A percentile compares a stretch with the other conserved stretches of the same genome.
Conservation (phyloP, 768 basidiomycete genomes). For the Tylopilus subfusipes region DNA sequence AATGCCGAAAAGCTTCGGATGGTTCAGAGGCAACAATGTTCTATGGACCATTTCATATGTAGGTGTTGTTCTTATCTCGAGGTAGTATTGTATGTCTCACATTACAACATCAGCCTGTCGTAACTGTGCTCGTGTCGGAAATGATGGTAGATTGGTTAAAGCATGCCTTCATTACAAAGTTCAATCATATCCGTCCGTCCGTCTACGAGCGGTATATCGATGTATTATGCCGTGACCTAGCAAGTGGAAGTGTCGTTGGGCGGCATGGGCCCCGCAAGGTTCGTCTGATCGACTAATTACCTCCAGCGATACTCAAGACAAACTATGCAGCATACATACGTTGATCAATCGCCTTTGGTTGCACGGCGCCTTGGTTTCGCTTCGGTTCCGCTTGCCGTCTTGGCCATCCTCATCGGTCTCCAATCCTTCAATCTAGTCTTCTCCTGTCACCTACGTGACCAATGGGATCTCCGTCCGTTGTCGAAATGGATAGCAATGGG, state of each 20-base stretch:
- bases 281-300: background rate
- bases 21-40: constrained; percentile 75
- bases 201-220: constrained; percentile 96
- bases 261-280: constrained; percentile 72
- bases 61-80: constrained; percentile 29
- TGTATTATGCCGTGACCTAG: constrained; percentile 89
- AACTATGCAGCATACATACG: constrained; percentile 67
- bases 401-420: constrained; percentile 71
- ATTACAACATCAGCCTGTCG: constrained; percentile 62
- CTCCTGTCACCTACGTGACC: constrained; percentile 35
- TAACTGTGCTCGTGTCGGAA: constrained; percentile 89
- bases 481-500: constrained; percentile 65
- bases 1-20: constrained; percentile 80
- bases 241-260: constrained; percentile 71
- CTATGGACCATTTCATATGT: constrained; percentile 91
- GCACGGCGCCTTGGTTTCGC: constrained; percentile 93
- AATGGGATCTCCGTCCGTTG: constrained; percentile 43
- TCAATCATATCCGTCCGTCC: constrained; percentile 94
- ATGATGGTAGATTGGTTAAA: constrained; percentile 98
- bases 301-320: constrained; percentile 3
- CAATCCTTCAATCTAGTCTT: constrained; percentile 67
- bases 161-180: constrained; percentile 99
- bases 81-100: background rate
- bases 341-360: constrained; percentile 94
- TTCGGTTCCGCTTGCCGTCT: constrained; percentile 83